phyloP scores from a whole-genome alignment of 768 basidiomycete species.

The Russula dissimulans region DNA sequence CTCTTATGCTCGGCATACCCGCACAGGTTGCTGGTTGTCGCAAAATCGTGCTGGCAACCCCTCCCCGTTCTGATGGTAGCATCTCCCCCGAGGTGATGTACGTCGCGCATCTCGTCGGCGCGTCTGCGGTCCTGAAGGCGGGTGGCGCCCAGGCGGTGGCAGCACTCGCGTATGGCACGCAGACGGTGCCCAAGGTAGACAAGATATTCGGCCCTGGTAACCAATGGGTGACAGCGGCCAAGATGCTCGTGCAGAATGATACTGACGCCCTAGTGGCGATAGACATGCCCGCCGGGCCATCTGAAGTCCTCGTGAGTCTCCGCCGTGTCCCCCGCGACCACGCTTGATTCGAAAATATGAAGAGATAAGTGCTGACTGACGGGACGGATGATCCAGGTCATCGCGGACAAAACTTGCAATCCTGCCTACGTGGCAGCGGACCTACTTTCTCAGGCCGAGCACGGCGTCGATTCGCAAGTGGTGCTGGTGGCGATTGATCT shows the following conservation, averaged over 20 bases:
- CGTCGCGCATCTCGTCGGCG: constrained; percentile 85
- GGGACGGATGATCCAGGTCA: constrained; percentile 48
- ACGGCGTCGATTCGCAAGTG: constrained; percentile 96
- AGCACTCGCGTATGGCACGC: constrained; percentile 93
- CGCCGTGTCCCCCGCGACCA: not conserved
- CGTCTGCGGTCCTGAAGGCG: constrained; percentile 83
- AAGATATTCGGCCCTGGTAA: constrained; percentile 99
- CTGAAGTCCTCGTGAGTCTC: constrained; percentile 82
- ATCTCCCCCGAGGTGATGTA: constrained; percentile 98
- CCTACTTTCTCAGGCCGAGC: constrained; percentile 94
- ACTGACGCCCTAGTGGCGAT: constrained; percentile 93
- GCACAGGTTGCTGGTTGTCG: constrained; percentile 95
- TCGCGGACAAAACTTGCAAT: constrained; percentile 81
- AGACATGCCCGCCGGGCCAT: constrained; percentile 98
- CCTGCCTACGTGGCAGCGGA: constrained; percentile 94
- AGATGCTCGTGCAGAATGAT: constrained; percentile 99
- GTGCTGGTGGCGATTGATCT: constrained; percentile 81
- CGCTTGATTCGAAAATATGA: not conserved
- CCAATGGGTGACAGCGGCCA: constrained; percentile 99
- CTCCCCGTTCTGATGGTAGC: constrained; percentile 86
- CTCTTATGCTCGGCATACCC: constrained; percentile 95
- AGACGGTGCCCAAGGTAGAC: constrained; percentile 94
- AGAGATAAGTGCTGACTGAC: not conserved
- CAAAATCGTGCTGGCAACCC: constrained; percentile 88
- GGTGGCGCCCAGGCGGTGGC: constrained; percentile 96